These are phyloP conservation scores for Suillus alpinus DNA, from an alignment of 768 basidiomycete species.

Conservation along the genomic window DNA sequence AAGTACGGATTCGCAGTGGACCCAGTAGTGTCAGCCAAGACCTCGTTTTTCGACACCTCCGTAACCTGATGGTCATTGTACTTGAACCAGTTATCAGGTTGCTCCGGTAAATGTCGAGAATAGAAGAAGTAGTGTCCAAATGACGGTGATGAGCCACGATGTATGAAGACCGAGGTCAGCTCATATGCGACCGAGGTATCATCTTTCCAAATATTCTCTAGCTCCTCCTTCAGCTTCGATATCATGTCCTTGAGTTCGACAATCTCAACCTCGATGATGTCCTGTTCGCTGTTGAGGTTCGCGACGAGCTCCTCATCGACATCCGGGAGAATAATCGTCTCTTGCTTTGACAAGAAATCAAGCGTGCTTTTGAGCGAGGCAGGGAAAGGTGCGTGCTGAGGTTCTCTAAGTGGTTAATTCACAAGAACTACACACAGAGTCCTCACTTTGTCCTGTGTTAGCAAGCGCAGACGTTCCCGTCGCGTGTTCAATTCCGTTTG, in stretches of 20 bases:
- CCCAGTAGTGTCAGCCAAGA: slow-evolving; percentile 87
- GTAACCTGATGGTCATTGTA: slow-evolving; percentile 92
- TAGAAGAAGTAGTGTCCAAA: slow-evolving; percentile 98
- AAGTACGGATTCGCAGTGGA: slow-evolving; percentile 88
- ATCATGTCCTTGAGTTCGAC: slow-evolving; percentile 50
- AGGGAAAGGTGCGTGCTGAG: slow-evolving; percentile 59
- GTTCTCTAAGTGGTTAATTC: neutral
- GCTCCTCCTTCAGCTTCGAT: slow-evolving; percentile 55
- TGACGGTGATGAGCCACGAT: slow-evolving; percentile 83
- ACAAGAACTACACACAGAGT: neutral
- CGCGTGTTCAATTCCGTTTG: slow-evolving; percentile 61
- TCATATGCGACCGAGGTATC: slow-evolving; percentile 74
- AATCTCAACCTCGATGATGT: slow-evolving; percentile 52
- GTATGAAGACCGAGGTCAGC: slow-evolving; percentile 92
- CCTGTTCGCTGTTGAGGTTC: slow-evolving; percentile 53
- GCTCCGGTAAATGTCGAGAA: slow-evolving; percentile 78
- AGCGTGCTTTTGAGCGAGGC: slow-evolving; percentile 53
- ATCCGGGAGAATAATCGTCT: slow-evolving; percentile 42
- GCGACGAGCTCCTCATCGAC: slow-evolving; percentile 58
- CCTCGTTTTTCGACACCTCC: slow-evolving; percentile 74
- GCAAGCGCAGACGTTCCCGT: slow-evolving; percentile 63
- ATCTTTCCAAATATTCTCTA: slow-evolving; percentile 76
- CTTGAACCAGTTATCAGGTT: slow-evolving; percentile 89
- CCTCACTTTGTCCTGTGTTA: slow-evolving; percentile 72
- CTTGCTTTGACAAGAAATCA: slow-evolving; percentile 56